Evolutionary conservation across 768 basidiomycete genomes (phyloP).

Genomic region (Rhizopogon salebrosus): DNA sequence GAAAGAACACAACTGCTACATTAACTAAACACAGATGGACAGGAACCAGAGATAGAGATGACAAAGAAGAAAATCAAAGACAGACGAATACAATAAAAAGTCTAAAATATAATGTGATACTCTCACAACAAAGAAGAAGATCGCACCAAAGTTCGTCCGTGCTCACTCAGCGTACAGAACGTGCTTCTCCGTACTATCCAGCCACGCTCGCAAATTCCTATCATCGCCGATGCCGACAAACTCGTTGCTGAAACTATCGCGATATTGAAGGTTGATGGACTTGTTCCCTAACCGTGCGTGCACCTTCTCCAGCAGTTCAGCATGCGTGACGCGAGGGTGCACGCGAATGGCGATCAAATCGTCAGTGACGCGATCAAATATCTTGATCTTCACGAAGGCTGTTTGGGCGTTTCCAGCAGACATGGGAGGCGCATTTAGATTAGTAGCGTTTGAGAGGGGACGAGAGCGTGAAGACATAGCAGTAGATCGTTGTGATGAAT

Average conservation of each 20-base stretch:
- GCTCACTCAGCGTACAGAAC: constrained; percentile 72
- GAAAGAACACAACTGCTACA: neutral
- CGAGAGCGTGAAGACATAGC: constrained; percentile 45
- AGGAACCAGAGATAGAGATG: neutral
- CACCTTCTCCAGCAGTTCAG: constrained; percentile 88
- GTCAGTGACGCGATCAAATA: constrained; percentile 89
- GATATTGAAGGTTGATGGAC: constrained; percentile 66
- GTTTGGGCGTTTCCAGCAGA: constrained; percentile 75
- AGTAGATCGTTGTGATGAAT: constrained; percentile 48
- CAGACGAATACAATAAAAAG: constrained; percentile 21
- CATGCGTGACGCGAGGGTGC: constrained; percentile 83
- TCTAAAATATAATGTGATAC: constrained; percentile 23
- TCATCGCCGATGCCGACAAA: constrained; percentile 63
- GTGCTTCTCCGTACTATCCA: constrained; percentile 76
- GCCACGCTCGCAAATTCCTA: constrained; percentile 63
- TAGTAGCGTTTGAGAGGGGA: constrained; percentile 51
- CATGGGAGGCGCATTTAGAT: constrained; percentile 62
- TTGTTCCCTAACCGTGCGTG: constrained; percentile 78
- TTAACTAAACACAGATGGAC: neutral
- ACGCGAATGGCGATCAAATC: constrained; percentile 97
- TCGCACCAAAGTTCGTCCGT: constrained; percentile 3
- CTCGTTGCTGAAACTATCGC: constrained; percentile 62
- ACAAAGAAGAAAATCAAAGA: neutral
- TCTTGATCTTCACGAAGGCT: constrained; percentile 97
- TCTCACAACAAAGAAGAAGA: neutral